These are phyloP conservation scores for Galerina marginata DNA, from an alignment of 768 basidiomycete species.

Conservation along the genomic window DNA sequence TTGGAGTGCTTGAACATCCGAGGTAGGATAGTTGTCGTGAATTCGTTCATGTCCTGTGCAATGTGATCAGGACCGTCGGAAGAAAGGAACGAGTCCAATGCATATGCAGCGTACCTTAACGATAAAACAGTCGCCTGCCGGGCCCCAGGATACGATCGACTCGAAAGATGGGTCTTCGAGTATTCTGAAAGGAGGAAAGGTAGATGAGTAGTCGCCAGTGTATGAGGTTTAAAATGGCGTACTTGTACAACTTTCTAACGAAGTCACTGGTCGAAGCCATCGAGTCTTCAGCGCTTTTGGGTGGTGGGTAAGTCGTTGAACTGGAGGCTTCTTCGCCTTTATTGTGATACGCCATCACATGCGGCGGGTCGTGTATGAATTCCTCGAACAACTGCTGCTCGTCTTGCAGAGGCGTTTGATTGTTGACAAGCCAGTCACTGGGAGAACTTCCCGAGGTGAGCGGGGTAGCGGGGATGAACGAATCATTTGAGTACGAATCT, in stretches of 20 bases:
- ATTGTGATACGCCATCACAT: too few relatives aligned
- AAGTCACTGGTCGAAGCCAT: too few relatives aligned
- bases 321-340: conserved; percentile 31
- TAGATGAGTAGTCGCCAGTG: conserved; percentile 47
- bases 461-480: too few relatives aligned
- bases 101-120: conserved; percentile 30
- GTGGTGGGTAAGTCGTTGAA: conserved; percentile 45
- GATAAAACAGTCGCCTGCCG: too few relatives aligned
- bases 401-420: too few relatives aligned
- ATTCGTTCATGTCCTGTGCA: conserved; percentile 89
- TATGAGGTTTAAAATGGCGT: conserved; percentile 22
- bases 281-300: conserved; percentile 67
- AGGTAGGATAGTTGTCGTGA: conserved; percentile 88
- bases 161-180: too few relatives aligned
- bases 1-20: conserved; percentile 96
- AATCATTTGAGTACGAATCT: too few relatives aligned
- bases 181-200: conserved; percentile 40
- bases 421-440: too few relatives aligned
- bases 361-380: too few relatives aligned
- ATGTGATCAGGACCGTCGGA: not conserved
- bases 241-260: too few relatives aligned
- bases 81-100: not conserved
- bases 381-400: conserved; percentile 38
- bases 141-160: too few relatives aligned
- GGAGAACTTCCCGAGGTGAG: too few relatives aligned